phyloP scores from a whole-genome alignment of 2,329 filamentous ascomycete species.

The Acrodontium crateriforme region DNA sequence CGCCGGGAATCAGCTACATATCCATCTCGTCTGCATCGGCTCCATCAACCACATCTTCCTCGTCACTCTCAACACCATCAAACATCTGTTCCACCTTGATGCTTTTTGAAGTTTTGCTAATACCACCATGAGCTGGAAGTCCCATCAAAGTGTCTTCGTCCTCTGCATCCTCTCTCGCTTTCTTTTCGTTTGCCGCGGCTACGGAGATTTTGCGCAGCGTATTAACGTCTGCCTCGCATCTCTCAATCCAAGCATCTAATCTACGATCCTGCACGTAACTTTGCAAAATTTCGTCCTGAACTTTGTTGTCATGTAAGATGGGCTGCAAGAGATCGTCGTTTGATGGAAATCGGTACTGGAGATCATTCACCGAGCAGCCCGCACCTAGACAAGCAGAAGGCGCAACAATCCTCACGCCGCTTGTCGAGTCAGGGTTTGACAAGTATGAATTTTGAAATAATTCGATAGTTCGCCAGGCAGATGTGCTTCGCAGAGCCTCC shows the following conservation, averaged over 20 bases:
- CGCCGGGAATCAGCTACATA: too few relatives aligned
- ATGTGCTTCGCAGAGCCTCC: conserved; percentile 35
- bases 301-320: conserved; percentile 56
- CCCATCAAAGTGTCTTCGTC: conserved; percentile 8
- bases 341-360: conserved; percentile 39
- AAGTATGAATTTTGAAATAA: conserved; percentile 9
- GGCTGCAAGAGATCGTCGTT: conserved; percentile 48
- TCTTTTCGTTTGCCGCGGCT: conserved; percentile 23
- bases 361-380: conserved; percentile 41
- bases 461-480: conserved; percentile 34
- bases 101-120: neutral
- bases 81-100: conserved; percentile 2
- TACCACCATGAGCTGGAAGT: conserved; percentile 2
- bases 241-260: conserved; percentile 54
- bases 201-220: too few relatives aligned
- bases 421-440: conserved; percentile 3
- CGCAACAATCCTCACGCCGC: conserved; percentile 13
- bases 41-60: conserved; percentile 4
- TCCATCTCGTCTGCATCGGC: conserved; percentile 7
- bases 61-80: conserved; percentile 6
- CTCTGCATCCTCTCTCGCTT: conserved; percentile 16
- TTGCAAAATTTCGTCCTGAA: conserved; percentile 55
- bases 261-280: conserved; percentile 53
- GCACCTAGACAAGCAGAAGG: conserved; percentile 36
- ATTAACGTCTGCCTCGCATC: conserved; percentile 26